phyloP scores from a whole-genome alignment of 768 basidiomycete genomes.

The Tylopilus vinaceipallidus region DNA sequence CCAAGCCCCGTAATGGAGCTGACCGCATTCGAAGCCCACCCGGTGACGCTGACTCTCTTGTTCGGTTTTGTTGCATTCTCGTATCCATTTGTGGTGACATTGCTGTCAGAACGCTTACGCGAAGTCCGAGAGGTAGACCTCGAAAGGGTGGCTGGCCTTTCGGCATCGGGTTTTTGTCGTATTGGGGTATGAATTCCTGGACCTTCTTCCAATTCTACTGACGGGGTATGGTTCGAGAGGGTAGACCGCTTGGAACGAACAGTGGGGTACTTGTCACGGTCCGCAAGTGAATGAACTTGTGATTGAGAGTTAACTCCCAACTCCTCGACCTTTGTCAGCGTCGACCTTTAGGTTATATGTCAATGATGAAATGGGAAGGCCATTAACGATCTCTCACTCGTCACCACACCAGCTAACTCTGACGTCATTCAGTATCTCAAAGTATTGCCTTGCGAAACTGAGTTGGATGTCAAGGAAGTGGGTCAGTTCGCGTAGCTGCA shows the following conservation, averaged over 20 bases:
- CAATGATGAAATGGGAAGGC: conserved; percentile 2
- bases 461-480: conserved; percentile 71
- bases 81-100: conserved; percentile 37
- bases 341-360: conserved; percentile 25
- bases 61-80: conserved; percentile 35
- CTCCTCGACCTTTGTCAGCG: conserved; percentile 27
- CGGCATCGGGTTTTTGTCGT: conserved; percentile 44
- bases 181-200: conserved; percentile 12
- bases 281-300: conserved; percentile 14
- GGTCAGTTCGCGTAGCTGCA: conserved; percentile 69
- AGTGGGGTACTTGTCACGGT: conserved; percentile 31
- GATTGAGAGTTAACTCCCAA: conserved; percentile 18
- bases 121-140: conserved; percentile 60
- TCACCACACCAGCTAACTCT: conserved; percentile 66
- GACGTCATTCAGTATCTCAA: conserved; percentile 70
- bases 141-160: conserved; percentile 46
- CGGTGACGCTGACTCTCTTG: conserved; percentile 37
- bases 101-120: conserved; percentile 63
- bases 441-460: conserved; percentile 69
- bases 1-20: conserved; percentile 56
- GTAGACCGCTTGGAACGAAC: conserved; percentile 35
- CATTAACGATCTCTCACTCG: conserved; percentile 42
- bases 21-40: conserved; percentile 68
- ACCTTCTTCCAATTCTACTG: conserved; percentile 40
- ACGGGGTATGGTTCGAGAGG: conserved; percentile 20